Conservation (phyloP, 257 asterid species). For the Anisodus tanguticus region DNA sequence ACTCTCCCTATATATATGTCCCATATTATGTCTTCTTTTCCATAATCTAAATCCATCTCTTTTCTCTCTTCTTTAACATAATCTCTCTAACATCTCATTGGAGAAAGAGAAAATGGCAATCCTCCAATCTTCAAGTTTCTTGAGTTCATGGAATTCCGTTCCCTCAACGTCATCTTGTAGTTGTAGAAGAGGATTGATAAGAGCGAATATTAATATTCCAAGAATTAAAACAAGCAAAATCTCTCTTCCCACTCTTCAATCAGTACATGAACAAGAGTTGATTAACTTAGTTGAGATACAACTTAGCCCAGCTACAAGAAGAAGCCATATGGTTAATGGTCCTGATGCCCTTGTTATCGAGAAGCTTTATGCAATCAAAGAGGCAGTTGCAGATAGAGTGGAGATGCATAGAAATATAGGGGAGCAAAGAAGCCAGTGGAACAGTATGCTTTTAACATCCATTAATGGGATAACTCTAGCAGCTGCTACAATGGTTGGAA, state of each 20-base stretch:
- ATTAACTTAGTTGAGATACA: neutral
- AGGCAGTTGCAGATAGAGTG: constrained; percentile 61
- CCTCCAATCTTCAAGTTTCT: constrained; percentile 17
- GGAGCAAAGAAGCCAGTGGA: constrained; percentile 63
- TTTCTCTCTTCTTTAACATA: neutral
- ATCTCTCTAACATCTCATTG: neutral
- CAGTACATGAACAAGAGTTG: neutral
- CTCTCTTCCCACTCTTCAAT: neutral
- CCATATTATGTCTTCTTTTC: neutral
- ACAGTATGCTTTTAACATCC: constrained; percentile 47
- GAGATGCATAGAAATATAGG: constrained; percentile 67
- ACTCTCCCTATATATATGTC: neutral
- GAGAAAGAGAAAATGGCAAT: neutral
- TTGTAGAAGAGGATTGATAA: constrained; percentile 1
- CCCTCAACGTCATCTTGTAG: neutral
- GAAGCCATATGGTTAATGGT: neutral
- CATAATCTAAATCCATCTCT: neutral
- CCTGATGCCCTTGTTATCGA: constrained; percentile 40
- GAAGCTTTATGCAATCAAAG: constrained; percentile 58
- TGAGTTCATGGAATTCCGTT: neutral
- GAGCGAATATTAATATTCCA: neutral
- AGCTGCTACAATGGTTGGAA: constrained; percentile 38
- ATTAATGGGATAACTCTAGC: constrained; percentile 59
- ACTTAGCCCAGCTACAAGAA: constrained; percentile 17
- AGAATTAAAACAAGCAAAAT: constrained; percentile 9